These are phyloP conservation scores for Buddleja alternifolia DNA, from an alignment of 257 asterid species.

Conservation along the genomic window DNA sequence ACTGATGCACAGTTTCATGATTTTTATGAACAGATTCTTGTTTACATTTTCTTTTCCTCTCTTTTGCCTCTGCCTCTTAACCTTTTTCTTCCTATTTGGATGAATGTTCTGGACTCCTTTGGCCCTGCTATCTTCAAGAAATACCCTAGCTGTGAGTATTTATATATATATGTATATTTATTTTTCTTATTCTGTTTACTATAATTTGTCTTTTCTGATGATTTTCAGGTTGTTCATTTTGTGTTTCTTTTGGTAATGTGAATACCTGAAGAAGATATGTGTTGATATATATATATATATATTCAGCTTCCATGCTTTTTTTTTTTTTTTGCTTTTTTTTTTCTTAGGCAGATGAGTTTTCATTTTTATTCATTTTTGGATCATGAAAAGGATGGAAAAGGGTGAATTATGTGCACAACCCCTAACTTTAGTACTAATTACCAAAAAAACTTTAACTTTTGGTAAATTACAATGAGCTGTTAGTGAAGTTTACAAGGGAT, in stretches of 20 bases:
- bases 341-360: not conserved
- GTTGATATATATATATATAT: not conserved
- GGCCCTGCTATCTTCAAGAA: conserved; percentile 35
- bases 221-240: conserved; percentile 1
- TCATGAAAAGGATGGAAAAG: no score
- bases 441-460: no score
- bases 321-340: no score
- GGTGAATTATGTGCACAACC: no score
- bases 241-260: not conserved
- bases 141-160: conserved; percentile 50
- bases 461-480: no score
- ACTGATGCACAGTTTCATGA: conserved; percentile 47
- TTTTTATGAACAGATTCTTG: conserved; percentile 39
- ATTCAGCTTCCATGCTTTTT: not conserved
- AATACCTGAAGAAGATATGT: not conserved
- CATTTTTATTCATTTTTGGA: not conserved
- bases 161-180: not conserved
- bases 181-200: not conserved
- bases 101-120: conserved; percentile 38
- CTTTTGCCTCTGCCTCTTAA: conserved; percentile 50
- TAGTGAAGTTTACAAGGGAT: no score
- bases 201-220: not conserved
- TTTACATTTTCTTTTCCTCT: conserved; percentile 39
- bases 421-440: no score
- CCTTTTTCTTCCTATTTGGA: conserved; percentile 51